Percentiles rank a stretch among this genome's conserved stretches.
Conservation (phyloP, 2,329 filamentous ascomycete species). For the Xylariaceae sp. region DNA sequence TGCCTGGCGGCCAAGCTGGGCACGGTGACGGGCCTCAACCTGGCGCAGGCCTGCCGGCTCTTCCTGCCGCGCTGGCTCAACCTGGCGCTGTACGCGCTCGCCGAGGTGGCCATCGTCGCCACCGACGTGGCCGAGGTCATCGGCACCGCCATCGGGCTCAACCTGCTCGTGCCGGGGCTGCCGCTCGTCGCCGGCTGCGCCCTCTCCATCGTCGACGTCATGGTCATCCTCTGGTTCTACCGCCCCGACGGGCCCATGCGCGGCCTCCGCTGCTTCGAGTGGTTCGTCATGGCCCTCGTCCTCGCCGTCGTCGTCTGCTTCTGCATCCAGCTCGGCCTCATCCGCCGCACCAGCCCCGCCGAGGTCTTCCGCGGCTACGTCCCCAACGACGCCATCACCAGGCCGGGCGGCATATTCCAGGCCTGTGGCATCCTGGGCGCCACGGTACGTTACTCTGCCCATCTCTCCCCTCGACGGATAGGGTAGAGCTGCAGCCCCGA, state of each 20-base stretch:
- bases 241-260: conserved; percentile 50
- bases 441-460: conserved; percentile 36
- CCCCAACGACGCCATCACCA: conserved; percentile 50
- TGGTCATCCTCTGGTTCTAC: conserved; percentile 62
- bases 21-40: conserved; percentile 59
- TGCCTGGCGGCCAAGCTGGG: conserved; percentile 62
- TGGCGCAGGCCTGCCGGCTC: conserved; percentile 58
- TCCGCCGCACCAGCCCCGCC: conserved; percentile 45
- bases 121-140: conserved; percentile 69
- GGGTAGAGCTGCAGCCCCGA: too few species aligned
- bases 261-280: conserved; percentile 55
- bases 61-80: conserved; percentile 61
- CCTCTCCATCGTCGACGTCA: conserved; percentile 60
- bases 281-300: conserved; percentile 55
- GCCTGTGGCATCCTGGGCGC: conserved; percentile 71
- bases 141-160: conserved; percentile 62
- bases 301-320: conserved; percentile 65
- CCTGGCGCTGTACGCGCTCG: conserved; percentile 51
- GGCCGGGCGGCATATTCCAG: conserved; percentile 56
- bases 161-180: conserved; percentile 55
- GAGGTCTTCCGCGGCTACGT: conserved; percentile 59
- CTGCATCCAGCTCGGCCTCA: conserved; percentile 59
- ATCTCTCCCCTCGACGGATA: too few species aligned
- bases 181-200: conserved; percentile 62
- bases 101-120: conserved; percentile 62